These are phyloP conservation scores for Erigeron canadensis DNA, from an alignment of 129 eudicot genomes.

Conservation along the genomic window DNA sequence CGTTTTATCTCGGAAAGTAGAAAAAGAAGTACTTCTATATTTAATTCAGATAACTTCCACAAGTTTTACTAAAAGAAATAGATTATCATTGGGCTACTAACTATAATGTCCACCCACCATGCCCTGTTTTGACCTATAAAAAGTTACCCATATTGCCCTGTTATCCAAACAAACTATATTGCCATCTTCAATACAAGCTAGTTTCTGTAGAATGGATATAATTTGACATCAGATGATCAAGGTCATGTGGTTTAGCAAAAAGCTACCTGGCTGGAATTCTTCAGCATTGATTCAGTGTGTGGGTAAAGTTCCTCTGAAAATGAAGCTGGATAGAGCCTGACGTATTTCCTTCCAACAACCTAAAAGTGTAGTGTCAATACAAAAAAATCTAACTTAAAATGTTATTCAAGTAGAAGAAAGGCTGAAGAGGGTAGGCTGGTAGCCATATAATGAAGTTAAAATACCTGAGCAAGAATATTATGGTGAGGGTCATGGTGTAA, in stretches of 20 bases:
- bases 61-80: too few relatives aligned
- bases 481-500: slow-evolving; percentile 99
- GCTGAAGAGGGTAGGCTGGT: not conserved
- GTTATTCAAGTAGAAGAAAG: not conserved
- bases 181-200: not conserved
- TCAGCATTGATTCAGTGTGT: slow-evolving; percentile 71
- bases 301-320: slow-evolving; percentile 83
- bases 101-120: not conserved
- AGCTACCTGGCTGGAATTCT: slow-evolving; percentile 90
- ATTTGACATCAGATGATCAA: not conserved
- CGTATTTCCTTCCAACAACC: slow-evolving; percentile 90
- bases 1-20: not conserved
- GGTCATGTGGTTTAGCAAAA: not conserved
- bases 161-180: not conserved
- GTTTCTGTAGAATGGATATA: not conserved
- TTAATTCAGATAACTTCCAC: too few relatives aligned
- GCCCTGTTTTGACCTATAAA: not conserved
- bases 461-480: slow-evolving; percentile 94
- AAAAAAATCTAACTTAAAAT: not conserved
- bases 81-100: too few relatives aligned
- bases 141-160: not conserved
- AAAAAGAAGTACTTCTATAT: not conserved
- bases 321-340: slow-evolving; percentile 83
- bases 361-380: slow-evolving; percentile 13
- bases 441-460: slow-evolving; percentile 5